Percentiles rank a stretch among this genome's conserved stretches.
These are phyloP conservation scores for Lepidium africanum DNA, from an alignment of 345 rosid species.

Conservation along the genomic window DNA sequence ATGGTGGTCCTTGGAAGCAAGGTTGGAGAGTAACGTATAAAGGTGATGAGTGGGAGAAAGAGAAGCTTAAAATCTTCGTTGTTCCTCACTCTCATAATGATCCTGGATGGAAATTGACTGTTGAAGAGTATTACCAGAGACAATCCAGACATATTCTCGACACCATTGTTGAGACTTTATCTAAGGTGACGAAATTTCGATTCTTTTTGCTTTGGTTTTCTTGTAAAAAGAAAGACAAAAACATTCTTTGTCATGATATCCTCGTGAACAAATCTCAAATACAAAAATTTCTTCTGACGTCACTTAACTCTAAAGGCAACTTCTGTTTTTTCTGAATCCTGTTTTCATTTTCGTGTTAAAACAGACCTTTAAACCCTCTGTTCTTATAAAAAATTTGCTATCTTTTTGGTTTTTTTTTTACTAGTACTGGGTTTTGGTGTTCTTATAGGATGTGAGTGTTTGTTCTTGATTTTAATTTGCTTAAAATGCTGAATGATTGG, in stretches of 20 bases:
- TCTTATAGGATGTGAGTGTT: not conserved
- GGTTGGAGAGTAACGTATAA: conserved; percentile 78
- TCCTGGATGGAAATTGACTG: conserved; percentile 97
- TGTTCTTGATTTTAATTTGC: not conserved
- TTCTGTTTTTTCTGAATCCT: not conserved
- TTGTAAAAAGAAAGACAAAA: not conserved
- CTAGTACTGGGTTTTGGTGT: not conserved
- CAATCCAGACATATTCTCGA: conserved; percentile 81
- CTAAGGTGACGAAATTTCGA: conserved; percentile 46
- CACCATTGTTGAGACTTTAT: conserved; percentile 73
- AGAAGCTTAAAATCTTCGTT: conserved; percentile 78
- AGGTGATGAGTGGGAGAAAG: conserved; percentile 83
- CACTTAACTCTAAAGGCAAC: conserved; percentile 1
- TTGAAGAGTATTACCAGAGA: conserved; percentile 86
- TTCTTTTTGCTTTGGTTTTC: not conserved
- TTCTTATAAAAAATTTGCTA: not conserved
- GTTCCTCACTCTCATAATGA: conserved; percentile 98
- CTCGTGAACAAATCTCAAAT: not conserved
- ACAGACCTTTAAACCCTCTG: not conserved
- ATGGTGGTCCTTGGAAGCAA: conserved; percentile 97
- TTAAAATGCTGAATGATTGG: not conserved
- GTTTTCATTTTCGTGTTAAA: not conserved
- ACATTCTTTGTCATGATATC: not conserved
- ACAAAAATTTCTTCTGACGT: conserved; percentile 1
- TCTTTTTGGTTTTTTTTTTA: not conserved